phyloP scores from a whole-genome alignment of 2,329 filamentous ascomycete species.

The Arthrobotrys iridis region DNA sequence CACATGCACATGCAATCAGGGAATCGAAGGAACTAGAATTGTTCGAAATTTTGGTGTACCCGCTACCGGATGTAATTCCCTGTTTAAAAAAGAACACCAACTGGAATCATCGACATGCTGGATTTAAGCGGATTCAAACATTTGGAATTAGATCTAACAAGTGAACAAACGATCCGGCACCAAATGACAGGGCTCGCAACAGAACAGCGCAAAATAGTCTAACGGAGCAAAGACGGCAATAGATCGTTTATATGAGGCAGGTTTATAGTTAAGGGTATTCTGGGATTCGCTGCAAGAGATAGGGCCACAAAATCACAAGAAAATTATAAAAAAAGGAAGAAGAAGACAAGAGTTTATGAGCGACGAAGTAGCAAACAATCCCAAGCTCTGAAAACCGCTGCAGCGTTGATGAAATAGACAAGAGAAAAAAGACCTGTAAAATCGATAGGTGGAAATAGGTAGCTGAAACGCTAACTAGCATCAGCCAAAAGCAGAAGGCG shows the following conservation, averaged over 20 bases:
- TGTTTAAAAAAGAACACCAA: background rate
- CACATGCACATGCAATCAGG: background rate
- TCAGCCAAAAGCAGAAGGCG: background rate
- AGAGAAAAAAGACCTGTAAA: no score
- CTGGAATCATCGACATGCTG: slow-evolving; percentile 4
- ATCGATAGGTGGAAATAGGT: background rate
- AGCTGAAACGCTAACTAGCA: slow-evolving; percentile 10
- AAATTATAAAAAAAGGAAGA: background rate
- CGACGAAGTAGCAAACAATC: background rate
- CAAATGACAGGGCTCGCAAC: background rate
- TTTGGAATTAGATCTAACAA: slow-evolving; percentile 7
- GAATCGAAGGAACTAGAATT: background rate
- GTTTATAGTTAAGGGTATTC: slow-evolving; percentile 12
- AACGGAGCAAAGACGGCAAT: background rate
- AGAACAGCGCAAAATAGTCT: background rate
- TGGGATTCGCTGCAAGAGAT: slow-evolving; percentile 13
- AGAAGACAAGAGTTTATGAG: background rate
- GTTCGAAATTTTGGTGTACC: background rate
- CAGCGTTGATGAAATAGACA: slow-evolving; percentile 3
- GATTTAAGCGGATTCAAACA: background rate
- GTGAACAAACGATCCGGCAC: background rate
- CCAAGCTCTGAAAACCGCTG: slow-evolving; percentile 11
- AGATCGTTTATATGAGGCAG: background rate
- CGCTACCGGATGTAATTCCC: slow-evolving; percentile 1
- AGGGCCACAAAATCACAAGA: no score